Conservation (phyloP, 2,329 filamentous ascomycete genomes). For the Alternaria triticina region DNA sequence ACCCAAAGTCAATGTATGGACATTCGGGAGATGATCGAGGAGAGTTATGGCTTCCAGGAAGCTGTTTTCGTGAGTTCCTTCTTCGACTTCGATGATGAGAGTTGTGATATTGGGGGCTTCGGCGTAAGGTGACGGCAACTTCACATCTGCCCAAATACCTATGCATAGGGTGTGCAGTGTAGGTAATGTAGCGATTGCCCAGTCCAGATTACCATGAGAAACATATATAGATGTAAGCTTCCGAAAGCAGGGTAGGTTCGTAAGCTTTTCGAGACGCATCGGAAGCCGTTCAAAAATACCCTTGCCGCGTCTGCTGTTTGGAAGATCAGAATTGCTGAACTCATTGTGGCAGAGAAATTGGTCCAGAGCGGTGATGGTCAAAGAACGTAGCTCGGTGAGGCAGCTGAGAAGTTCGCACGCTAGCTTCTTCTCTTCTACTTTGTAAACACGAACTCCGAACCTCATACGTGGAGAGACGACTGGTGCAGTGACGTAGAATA, state of each 20-base stretch:
- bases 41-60: not conserved
- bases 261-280: not conserved
- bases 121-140: not conserved
- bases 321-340: too few species aligned
- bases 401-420: not conserved
- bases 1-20: not conserved
- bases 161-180: not conserved
- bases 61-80: fast-evolving
- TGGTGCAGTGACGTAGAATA: not conserved
- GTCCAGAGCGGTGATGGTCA: not conserved
- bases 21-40: not conserved
- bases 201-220: not conserved
- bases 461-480: too few species aligned
- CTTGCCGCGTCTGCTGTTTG: not conserved
- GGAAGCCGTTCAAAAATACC: not conserved
- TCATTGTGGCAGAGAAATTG: not conserved
- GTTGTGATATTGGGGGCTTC: not conserved
- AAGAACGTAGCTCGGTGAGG: not conserved
- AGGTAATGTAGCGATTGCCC: not conserved
- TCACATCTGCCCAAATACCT: fast-evolving
- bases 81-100: not conserved
- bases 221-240: not conserved
- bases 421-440: not conserved
- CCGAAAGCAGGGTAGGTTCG: not conserved
- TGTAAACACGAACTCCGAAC: not conserved